Evolutionary conservation across 768 basidiomycete genomes (phyloP).

Genomic region (Amanita pseudoporphyria): DNA sequence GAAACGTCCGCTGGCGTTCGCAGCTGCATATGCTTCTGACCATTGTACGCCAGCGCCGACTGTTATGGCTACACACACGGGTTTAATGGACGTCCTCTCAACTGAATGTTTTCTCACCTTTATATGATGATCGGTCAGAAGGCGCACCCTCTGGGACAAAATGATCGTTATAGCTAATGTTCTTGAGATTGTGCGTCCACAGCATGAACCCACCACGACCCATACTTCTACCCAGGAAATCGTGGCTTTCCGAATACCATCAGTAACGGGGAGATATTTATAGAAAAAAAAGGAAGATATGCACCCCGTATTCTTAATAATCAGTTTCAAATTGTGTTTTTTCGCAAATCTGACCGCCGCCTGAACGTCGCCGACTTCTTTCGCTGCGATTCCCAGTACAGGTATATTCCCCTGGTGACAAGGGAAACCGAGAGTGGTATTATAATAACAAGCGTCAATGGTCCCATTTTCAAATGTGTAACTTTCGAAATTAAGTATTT

Average conservation of each 20-base stretch:
- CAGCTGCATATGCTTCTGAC: constrained; percentile 31
- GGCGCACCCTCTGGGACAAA: too few relatives aligned
- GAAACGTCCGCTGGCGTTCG: constrained; percentile 24
- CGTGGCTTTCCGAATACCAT: constrained; percentile 22
- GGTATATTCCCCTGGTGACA: constrained; percentile 1
- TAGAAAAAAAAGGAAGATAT: not conserved
- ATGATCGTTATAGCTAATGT: too few relatives aligned
- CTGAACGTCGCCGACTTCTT: too few relatives aligned
- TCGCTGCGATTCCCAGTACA: constrained; percentile 27
- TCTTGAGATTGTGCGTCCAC: too few relatives aligned
- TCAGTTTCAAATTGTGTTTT: constrained; percentile 25
- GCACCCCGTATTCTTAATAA: constrained; percentile 28
- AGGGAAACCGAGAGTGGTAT: not conserved
- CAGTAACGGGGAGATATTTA: not conserved
- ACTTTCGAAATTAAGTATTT: not conserved
- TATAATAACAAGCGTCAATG: too few relatives aligned
- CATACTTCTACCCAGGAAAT: constrained; percentile 34
- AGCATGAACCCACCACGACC: constrained; percentile 30
- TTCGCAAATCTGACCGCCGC: too few relatives aligned
- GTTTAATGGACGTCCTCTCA: not conserved
- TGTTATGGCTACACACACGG: constrained; percentile 16
- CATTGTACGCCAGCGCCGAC: constrained; percentile 37
- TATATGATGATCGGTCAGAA: constrained; percentile 27
- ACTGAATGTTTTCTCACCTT: constrained; percentile 25
- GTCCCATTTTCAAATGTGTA: not conserved